Percentiles rank a stretch among this genome's conserved stretches.
phyloP scores from a whole-genome alignment of 371 early-diverging fungal genomes.

The Mucor circinelloides region DNA sequence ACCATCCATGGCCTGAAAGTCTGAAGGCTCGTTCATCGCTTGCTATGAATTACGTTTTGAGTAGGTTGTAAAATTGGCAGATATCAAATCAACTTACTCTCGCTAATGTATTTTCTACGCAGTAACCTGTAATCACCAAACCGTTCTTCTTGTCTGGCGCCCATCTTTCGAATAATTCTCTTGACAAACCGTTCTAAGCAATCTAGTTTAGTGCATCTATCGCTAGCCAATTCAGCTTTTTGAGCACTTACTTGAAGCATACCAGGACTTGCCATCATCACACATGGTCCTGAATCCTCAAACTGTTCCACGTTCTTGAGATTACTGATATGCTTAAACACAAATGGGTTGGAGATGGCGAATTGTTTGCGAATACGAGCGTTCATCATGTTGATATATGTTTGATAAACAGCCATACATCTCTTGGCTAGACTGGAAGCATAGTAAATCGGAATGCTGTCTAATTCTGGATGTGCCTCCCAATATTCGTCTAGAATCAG shows the following conservation, averaged over 20 bases:
- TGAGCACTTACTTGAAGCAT: conserved; percentile 89
- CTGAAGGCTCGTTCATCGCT: conserved; percentile 94
- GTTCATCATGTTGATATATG: conserved; percentile 99
- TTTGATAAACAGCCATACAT: conserved; percentile 99
- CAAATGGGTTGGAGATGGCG: conserved; percentile 95
- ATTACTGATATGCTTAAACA: conserved; percentile 97
- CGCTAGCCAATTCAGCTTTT: no score
- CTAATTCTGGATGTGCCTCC: conserved; percentile 94
- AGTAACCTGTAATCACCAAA: conserved; percentile 98
- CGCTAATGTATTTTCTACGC: conserved; percentile 99
- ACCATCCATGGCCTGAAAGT: conserved; percentile 90
- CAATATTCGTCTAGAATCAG: conserved; percentile 99
- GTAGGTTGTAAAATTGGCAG: neutral
- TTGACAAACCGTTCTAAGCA: conserved; percentile 88
- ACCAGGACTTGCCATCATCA: conserved; percentile 99
- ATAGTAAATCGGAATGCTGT: conserved; percentile 98
- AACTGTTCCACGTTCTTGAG: conserved; percentile 92
- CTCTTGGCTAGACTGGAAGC: conserved; percentile 97
- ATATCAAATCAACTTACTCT: conserved; percentile 62
- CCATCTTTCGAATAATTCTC: conserved; percentile 99
- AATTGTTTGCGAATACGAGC: conserved; percentile 93
- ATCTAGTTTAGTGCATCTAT: neutral
- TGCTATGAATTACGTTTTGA: conserved; percentile 38
- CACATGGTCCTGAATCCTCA: conserved; percentile 99
- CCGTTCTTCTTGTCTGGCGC: conserved; percentile 96